Conservation (phyloP, 2,329 filamentous ascomycete genomes). For the Talaromyces sp. region DNA sequence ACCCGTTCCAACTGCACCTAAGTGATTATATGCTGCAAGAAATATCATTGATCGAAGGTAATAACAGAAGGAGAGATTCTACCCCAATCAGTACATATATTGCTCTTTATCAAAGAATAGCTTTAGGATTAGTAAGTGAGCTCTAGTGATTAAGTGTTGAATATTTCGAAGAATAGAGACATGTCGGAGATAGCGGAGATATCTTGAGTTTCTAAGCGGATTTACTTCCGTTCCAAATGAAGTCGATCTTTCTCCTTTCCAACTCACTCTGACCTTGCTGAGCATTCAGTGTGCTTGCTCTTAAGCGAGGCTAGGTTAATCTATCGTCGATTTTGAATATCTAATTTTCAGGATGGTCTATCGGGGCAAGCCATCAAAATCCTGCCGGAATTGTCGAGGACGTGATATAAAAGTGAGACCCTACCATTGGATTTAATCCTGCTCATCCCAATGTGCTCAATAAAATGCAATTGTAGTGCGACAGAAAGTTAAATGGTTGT, state of each 20-base stretch:
- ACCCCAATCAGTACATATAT: too few relatives aligned
- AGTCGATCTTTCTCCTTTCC: neutral
- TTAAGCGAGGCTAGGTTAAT: neutral
- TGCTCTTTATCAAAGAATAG: too few relatives aligned
- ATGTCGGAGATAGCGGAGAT: conserved; percentile 13
- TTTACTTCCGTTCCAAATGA: neutral
- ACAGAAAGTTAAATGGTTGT: conserved; percentile 9
- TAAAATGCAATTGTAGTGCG: neutral
- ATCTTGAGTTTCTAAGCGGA: neutral
- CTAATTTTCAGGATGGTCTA: conserved; percentile 3
- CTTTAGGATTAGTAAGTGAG: too few relatives aligned
- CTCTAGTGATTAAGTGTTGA: neutral
- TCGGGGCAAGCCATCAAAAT: conserved; percentile 14
- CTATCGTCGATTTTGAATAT: too few relatives aligned
- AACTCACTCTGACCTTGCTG: neutral
- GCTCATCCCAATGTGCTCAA: neutral
- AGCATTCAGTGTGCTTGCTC: neutral
- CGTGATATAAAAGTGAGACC: conserved; percentile 11
- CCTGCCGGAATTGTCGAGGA: conserved; percentile 13
- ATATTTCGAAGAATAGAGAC: neutral
- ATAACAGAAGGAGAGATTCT: too few relatives aligned
- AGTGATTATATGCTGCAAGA: too few relatives aligned
- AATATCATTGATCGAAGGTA: too few relatives aligned
- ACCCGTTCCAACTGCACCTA: too few relatives aligned
- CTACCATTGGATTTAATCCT: too few relatives aligned